Conservation (phyloP, 2,329 filamentous ascomycete genomes). For the Fusarium protoensiforme region DNA sequence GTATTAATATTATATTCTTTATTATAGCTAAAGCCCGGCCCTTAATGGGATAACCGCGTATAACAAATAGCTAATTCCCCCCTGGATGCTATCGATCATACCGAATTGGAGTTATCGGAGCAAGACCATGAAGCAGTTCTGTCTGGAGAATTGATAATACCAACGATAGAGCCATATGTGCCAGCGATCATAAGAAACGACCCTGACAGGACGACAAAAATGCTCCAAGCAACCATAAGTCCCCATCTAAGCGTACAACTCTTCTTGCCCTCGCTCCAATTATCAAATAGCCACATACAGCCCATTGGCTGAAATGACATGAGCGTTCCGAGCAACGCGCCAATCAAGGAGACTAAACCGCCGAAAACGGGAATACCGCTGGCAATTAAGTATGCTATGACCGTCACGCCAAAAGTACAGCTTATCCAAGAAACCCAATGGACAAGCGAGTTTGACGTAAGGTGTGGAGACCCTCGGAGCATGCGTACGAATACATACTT, state of each 20-base stretch:
- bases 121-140: conserved; percentile 54
- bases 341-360: conserved; percentile 38
- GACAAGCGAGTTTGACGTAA: conserved; percentile 36
- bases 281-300: conserved; percentile 41
- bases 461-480: conserved; percentile 41
- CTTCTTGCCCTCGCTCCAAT: conserved; percentile 31
- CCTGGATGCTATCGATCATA: too few species aligned
- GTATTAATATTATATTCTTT: too few species aligned
- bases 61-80: too few species aligned
- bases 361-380: conserved; percentile 34
- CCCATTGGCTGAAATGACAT: conserved; percentile 41
- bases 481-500: conserved; percentile 11
- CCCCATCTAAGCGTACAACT: background rate
- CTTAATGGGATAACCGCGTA: too few species aligned
- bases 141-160: conserved; percentile 44
- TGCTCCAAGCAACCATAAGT: background rate
- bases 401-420: conserved; percentile 33
- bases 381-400: too few species aligned
- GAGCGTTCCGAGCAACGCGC: conserved; percentile 39
- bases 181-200: conserved; percentile 54
- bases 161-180: too few species aligned
- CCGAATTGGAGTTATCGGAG: conserved; percentile 53
- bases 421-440: conserved; percentile 45
- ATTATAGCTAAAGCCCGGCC: too few species aligned
- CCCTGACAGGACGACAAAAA: conserved; percentile 10